phyloP scores from a whole-genome alignment of 2,329 filamentous ascomycete genomes.

The Aspergillus sclerotialis region DNA sequence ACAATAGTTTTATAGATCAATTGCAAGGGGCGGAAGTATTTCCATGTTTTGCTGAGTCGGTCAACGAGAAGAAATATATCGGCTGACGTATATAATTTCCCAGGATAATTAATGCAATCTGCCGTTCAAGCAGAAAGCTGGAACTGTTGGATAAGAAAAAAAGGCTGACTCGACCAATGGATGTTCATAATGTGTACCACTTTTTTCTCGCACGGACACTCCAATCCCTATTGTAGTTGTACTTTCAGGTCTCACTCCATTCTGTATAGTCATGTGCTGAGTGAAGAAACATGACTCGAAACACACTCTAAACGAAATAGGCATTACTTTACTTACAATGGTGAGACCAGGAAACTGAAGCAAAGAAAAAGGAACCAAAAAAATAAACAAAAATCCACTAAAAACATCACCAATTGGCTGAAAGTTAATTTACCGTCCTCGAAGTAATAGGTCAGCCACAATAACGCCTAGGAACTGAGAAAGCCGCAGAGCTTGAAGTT shows the following conservation, averaged over 20 bases:
- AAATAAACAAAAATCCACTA: constrained; percentile 1
- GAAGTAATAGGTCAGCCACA: not conserved
- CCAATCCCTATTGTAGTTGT: no score
- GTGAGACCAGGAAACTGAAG: not conserved
- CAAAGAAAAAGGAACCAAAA: constrained; percentile 1
- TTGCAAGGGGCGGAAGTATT: not conserved
- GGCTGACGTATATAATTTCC: not conserved
- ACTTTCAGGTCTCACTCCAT: no score
- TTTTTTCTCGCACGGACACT: not conserved
- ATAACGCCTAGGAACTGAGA: constrained; percentile 1
- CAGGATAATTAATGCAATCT: constrained; percentile 1
- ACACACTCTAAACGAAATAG: no score
- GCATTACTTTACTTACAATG: no score
- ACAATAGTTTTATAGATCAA: no score
- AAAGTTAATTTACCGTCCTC: not conserved
- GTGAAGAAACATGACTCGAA: no score
- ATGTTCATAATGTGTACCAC: not conserved
- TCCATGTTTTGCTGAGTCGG: not conserved
- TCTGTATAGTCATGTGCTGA: no score
- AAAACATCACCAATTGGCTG: not conserved
- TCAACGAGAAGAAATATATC: not conserved
- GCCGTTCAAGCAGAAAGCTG: constrained; percentile 4
- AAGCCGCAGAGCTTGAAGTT: not conserved
- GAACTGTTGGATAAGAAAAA: not conserved
- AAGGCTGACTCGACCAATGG: not conserved